phyloP scores from a whole-genome alignment of 75 land plant genomes.

The Picea sitchensis region DNA sequence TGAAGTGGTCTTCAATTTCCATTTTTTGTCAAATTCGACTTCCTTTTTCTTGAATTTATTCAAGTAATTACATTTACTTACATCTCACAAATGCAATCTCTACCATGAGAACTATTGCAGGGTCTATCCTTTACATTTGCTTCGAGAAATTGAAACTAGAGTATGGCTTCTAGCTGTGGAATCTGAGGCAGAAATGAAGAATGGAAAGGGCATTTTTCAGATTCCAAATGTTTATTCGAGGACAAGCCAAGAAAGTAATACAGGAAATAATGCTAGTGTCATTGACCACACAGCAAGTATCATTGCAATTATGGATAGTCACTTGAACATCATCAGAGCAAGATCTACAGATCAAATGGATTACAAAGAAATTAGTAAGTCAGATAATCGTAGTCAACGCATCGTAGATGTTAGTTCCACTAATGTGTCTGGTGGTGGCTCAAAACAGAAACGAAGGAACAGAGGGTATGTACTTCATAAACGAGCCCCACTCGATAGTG shows the following conservation, averaged over 20 bases:
- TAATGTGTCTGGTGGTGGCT: constrained; percentile 14
- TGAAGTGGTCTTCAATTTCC: constrained; percentile 5
- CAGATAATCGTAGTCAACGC: constrained; percentile 19
- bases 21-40: not conserved
- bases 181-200: constrained; percentile 65
- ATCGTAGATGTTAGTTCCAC: constrained; percentile 18
- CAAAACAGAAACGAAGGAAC: constrained; percentile 60
- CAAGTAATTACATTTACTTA: not conserved
- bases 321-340: constrained; percentile 49
- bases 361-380: constrained; percentile 25
- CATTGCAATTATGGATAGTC: constrained; percentile 81
- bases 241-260: constrained; percentile 19
- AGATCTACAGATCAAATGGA: constrained; percentile 38
- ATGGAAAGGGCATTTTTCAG: constrained; percentile 32
- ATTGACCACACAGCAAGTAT: constrained; percentile 70
- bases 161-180: constrained; percentile 98
- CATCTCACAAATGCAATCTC: not conserved
- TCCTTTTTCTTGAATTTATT: not conserved
- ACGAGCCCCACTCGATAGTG: constrained; percentile 32
- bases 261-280: constrained; percentile 41
- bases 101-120: constrained; percentile 29
- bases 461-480: constrained; percentile 40
- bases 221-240: constrained; percentile 6
- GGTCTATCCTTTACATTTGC: constrained; percentile 84
- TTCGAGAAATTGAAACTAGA: constrained; percentile 94